These are phyloP conservation scores for Cyclocybe aegerita DNA, from an alignment of 768 basidiomycete species.

Conservation along the genomic window DNA sequence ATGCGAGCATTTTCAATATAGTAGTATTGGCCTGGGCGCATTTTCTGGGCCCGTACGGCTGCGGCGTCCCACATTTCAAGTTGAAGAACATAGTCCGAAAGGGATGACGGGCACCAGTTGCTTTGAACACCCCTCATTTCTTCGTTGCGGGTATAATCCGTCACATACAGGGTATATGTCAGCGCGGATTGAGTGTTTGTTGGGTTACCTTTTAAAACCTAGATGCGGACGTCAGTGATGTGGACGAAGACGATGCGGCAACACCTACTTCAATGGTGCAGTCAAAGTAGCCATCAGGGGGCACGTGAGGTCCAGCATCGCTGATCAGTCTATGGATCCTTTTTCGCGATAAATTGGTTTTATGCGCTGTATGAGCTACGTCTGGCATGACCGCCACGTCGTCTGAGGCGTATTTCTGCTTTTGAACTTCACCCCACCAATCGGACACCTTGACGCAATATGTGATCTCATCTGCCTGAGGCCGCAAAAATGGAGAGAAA, in stretches of 20 bases:
- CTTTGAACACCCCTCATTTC: conserved; percentile 30
- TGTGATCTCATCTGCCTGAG: conserved; percentile 34
- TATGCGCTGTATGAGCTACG: conserved; percentile 1
- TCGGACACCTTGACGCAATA: conserved; percentile 44
- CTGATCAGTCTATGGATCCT: conserved; percentile 49
- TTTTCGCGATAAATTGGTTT: conserved; percentile 3
- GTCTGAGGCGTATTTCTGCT: conserved; percentile 13
- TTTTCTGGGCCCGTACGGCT: conserved; percentile 33
- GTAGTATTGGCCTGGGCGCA: conserved; percentile 53
- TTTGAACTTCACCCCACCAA: conserved; percentile 48
- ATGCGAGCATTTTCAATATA: conserved; percentile 53
- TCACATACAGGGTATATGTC: conserved; percentile 52
- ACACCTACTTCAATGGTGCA: conserved; percentile 58
- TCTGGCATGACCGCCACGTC: conserved; percentile 4
- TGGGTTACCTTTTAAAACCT: conserved; percentile 50
- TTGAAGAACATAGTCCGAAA: conserved; percentile 46
- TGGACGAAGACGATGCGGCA: neutral
- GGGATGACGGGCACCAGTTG: conserved; percentile 45
- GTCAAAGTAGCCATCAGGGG: conserved; percentile 55
- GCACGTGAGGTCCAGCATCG: conserved; percentile 44
- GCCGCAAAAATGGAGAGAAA: conserved; percentile 46
- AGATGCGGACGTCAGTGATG: neutral
- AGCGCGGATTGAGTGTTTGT: conserved; percentile 31
- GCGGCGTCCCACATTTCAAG: conserved; percentile 63
- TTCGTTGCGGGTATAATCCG: conserved; percentile 59